phyloP scores from a whole-genome alignment of 2,329 filamentous ascomycete genomes.

The Rhynchosporium agropyri region DNA sequence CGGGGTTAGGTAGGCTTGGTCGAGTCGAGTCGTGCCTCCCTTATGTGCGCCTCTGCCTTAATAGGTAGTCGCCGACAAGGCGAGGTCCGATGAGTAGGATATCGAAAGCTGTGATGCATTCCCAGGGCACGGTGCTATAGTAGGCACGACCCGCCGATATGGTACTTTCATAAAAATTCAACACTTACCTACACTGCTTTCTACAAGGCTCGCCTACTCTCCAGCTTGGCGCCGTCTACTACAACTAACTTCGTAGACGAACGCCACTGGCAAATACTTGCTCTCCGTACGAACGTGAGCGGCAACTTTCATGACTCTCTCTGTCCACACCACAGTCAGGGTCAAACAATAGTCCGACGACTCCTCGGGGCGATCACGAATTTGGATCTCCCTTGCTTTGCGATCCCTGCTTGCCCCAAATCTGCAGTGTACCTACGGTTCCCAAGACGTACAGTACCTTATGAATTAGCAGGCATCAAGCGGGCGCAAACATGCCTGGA shows the following conservation, averaged over 20 bases:
- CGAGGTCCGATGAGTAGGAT: neutral
- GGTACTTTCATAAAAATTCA: too few relatives aligned
- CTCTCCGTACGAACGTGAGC: neutral
- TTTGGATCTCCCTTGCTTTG: constrained; percentile 18
- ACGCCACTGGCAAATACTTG: neutral
- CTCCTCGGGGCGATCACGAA: constrained; percentile 31
- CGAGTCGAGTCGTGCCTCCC: neutral
- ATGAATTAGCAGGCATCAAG: constrained; percentile 13
- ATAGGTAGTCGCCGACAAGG: constrained; percentile 8
- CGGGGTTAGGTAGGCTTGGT: neutral
- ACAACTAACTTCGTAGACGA: neutral
- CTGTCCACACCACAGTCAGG: neutral
- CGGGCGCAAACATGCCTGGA: constrained; percentile 22
- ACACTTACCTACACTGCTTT: too few relatives aligned
- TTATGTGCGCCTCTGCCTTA: neutral
- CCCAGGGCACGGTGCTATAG: too few relatives aligned
- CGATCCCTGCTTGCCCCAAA: constrained; percentile 21
- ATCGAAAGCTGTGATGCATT: too few relatives aligned
- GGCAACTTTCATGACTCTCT: neutral
- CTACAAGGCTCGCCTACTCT: neutral
- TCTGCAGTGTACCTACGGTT: constrained; percentile 4
- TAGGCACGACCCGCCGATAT: too few relatives aligned
- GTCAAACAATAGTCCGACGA: constrained; percentile 27
- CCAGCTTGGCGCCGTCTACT: neutral
- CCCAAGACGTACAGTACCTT: neutral